A percentile compares a stretch with the other conserved stretches of the same genome.
These are phyloP conservation scores for Lithospermum erythrorhizon DNA, from an alignment of 257 asterid species.

Conservation along the genomic window DNA sequence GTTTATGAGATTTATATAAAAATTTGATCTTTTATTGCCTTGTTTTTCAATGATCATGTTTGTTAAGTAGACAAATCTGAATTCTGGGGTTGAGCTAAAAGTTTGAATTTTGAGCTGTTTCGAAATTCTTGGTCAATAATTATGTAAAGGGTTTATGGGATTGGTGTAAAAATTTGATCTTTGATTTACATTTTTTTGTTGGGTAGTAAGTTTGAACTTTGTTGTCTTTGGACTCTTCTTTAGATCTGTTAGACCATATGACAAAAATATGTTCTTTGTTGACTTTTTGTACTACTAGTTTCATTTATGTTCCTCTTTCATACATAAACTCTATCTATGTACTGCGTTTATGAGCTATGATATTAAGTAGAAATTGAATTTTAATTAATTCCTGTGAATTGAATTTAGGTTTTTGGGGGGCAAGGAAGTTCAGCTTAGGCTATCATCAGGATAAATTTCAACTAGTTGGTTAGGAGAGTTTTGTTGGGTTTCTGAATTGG, in stretches of 20 bases:
- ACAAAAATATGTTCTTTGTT: background rate
- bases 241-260: background rate
- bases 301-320: background rate
- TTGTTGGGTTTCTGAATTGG: background rate
- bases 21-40: background rate
- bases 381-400: background rate
- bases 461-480: background rate
- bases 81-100: too few relatives aligned
- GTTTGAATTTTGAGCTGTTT: too few relatives aligned
- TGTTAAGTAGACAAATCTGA: too few relatives aligned
- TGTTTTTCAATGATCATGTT: too few relatives aligned
- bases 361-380: too few relatives aligned
- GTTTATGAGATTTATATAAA: conserved; percentile 1
- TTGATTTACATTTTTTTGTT: background rate
- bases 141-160: too few relatives aligned
- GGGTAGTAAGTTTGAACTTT: background rate
- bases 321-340: background rate
- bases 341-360: background rate
- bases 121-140: too few relatives aligned
- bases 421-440: background rate
- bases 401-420: background rate
- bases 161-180: too few relatives aligned
- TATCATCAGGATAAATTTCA: too few relatives aligned
- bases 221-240: conserved; percentile 4
- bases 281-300: background rate